These are phyloP conservation scores for Neurospora sublineolata DNA, from an alignment of 495 filamentous ascomycete species.

Conservation along the genomic window DNA sequence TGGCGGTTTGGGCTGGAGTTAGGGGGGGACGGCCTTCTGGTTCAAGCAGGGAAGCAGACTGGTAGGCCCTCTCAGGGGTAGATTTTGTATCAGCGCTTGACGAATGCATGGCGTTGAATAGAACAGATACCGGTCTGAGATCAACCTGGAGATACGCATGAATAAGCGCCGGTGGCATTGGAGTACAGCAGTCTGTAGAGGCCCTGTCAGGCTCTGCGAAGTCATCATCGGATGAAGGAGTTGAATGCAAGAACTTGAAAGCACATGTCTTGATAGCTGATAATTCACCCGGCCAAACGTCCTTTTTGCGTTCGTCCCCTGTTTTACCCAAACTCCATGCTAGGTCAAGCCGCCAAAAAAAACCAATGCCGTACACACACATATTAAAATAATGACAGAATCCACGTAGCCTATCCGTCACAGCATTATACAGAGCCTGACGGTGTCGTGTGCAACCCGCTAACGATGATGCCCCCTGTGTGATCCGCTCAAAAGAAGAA, in stretches of 20 bases:
- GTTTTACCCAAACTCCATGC: slow-evolving; percentile 7
- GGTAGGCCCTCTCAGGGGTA: neutral
- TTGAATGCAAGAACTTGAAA: neutral
- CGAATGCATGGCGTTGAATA: neutral
- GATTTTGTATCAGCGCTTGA: neutral
- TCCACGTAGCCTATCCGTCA: neutral
- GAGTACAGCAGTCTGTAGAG: neutral
- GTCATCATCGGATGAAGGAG: neutral
- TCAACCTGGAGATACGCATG: neutral
- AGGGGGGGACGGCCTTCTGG: neutral
- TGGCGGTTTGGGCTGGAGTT: neutral
- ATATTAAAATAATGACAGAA: neutral
- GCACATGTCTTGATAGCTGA: neutral
- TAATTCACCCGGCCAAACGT: neutral
- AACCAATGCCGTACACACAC: neutral
- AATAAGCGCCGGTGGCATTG: neutral
- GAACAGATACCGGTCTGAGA: neutral
- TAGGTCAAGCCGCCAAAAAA: slow-evolving; percentile 3
- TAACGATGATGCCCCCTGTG: neutral
- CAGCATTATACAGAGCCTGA: neutral
- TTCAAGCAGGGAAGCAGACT: neutral
- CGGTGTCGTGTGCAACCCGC: neutral
- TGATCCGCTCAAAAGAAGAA: slow-evolving; percentile 68
- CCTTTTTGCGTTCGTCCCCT: neutral
- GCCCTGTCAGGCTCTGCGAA: neutral